Evolutionary conservation across 441 rosid species (phyloP).

Genomic region (Populus hybrid): DNA sequence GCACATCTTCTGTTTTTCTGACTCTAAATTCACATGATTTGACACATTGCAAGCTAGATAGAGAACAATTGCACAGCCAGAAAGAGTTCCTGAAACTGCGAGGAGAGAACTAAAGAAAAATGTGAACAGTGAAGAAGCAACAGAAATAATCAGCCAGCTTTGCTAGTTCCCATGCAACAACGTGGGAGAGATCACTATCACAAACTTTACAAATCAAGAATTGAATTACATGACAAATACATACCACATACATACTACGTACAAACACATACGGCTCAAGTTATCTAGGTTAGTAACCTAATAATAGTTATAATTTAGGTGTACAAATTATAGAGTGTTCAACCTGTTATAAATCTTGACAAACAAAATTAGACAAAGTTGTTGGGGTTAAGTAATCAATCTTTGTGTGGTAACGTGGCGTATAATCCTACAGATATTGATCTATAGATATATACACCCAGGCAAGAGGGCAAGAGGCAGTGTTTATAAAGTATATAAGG

Average conservation of each 20-base stretch:
- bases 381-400: constrained; percentile 71
- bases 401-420: constrained; percentile 45
- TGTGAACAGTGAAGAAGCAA: background rate
- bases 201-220: background rate
- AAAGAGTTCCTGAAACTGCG: background rate
- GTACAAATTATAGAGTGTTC: background rate
- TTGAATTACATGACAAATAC: background rate
- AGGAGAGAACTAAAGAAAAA: background rate
- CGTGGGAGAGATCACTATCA: background rate
- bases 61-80: background rate
- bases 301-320: constrained; percentile 7
- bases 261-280: background rate
- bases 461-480: too few relatives aligned
- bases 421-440: constrained; percentile 20
- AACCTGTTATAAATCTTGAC: constrained; percentile 17
- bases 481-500: background rate
- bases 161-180: background rate
- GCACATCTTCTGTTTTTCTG: background rate
- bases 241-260: too few relatives aligned
- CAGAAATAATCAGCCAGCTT: background rate
- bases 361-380: constrained; percentile 27
- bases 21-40: background rate
- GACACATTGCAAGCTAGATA: background rate
- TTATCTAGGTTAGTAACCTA: constrained; percentile 30
- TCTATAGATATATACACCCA: constrained; percentile 32